Evolutionary conservation across 805 yeast genomes (phyloP).

Genomic region (Vanderwaltozyma verrucispora): DNA sequence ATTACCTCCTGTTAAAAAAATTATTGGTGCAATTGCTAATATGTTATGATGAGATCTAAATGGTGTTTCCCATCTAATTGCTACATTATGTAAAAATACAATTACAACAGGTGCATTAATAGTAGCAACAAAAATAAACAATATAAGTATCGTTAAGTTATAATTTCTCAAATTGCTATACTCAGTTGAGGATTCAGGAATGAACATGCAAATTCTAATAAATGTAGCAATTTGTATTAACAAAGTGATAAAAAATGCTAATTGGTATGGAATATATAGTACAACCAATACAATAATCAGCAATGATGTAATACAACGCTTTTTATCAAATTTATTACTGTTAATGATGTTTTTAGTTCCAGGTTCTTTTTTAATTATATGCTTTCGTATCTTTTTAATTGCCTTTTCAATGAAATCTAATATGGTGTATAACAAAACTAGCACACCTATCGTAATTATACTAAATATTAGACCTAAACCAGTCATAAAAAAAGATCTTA

Average conservation of each 20-base stretch:
- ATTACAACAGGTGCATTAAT: constrained; percentile 67
- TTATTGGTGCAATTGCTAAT: constrained; percentile 64
- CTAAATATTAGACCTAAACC: constrained; percentile 49
- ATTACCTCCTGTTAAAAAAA: constrained; percentile 47
- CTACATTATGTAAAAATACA: constrained; percentile 73
- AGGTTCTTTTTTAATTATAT: background rate
- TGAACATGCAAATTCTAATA: constrained; percentile 24
- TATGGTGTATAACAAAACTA: constrained; percentile 5
- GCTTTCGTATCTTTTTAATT: background rate
- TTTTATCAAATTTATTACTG: constrained; percentile 10
- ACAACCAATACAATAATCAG: constrained; percentile 38
- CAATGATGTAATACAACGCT: constrained; percentile 28
- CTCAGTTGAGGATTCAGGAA: constrained; percentile 6
- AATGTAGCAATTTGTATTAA: constrained; percentile 49
- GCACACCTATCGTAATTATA: constrained; percentile 16
- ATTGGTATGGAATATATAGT: constrained; percentile 69
- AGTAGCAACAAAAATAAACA: constrained; percentile 73
- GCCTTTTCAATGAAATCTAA: constrained; percentile 3
- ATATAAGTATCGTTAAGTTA: constrained; percentile 48
- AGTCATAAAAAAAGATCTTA: constrained; percentile 46
- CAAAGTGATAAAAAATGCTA: constrained; percentile 55
- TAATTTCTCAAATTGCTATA: constrained; percentile 39
- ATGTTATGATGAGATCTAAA: constrained; percentile 81
- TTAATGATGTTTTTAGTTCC: background rate
- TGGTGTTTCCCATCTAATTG: constrained; percentile 72